Base-by-base conservation (phyloP, 2,329 filamentous ascomycete species). In the Diaporthe sp. region DNA sequence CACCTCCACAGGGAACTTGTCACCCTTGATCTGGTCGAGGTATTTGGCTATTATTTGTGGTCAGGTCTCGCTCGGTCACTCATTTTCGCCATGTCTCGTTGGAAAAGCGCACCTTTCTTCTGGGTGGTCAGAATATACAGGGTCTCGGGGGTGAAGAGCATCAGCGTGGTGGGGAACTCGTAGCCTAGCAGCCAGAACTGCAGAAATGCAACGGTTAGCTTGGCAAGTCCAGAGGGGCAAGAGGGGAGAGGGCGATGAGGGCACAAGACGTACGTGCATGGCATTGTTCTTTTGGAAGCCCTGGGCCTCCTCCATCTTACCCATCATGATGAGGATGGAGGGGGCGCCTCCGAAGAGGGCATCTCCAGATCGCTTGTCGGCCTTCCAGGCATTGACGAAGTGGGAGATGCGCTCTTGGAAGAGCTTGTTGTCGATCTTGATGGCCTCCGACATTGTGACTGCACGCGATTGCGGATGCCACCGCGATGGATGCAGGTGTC, bases 141-240 rank as follows among this genome's bases (percentile, higher is more conserved):
- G 62, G 92, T 92, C 77, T 98, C 97, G 77, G 93, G 87, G 1
- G 96, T 98, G 84, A 99, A 92, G 71, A 99, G 90, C 88, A 99
- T 95, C 78, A 99, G 88, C 0, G 97, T 99, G 53, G 96, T 96
- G 46, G 97, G 97, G 82, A 99, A 99, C 84, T 99, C 97, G 88
- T 99, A 99, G 81, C 97, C 97, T 77, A 99, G 91, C 73, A 99
- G 90, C 97, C 97, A 99, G 86, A 98, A 98, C 96, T 98, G 84
- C 67, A 71, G 25, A 71, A 62, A 34, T 17, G 55, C 70, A 25
- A 31, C 60, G 22, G 28, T 75, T 71, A 77, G 73, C 62, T 34
- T 39, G 68, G 74, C 51, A 68, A 51, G 49, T 44, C 61, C 51
- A 46, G 39, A 65, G 37, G 34, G 57, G n/a, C 31, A 10, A 17